Evolutionary conservation across 352 stramenopile genomes (phyloP).

Genomic region (Achlya hypogyna): DNA sequence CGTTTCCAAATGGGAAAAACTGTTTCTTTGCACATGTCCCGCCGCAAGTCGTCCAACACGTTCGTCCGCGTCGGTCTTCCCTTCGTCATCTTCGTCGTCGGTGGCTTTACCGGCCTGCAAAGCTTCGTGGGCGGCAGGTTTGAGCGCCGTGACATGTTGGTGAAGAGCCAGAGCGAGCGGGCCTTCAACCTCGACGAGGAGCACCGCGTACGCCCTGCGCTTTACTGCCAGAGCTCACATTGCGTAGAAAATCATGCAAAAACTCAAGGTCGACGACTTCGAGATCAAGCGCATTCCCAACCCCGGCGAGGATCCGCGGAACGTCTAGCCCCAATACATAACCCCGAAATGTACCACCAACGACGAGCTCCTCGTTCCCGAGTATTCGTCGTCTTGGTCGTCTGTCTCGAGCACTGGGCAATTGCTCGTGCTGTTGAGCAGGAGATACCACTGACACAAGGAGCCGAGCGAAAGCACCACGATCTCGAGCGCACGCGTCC

Average conservation of each 20-base stretch:
- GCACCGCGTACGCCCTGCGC: slow-evolving; percentile 45
- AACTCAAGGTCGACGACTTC: slow-evolving; percentile 73
- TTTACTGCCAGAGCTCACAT: background rate
- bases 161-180: slow-evolving; percentile 77
- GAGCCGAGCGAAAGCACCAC: too few relatives aligned
- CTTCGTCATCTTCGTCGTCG: slow-evolving; percentile 74
- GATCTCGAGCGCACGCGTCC: too few relatives aligned
- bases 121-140: slow-evolving; percentile 82
- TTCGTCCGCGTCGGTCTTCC: slow-evolving; percentile 66
- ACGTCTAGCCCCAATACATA: background rate
- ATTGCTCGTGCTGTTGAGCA: too few relatives aligned
- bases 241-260: slow-evolving; percentile 73
- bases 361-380: too few relatives aligned
- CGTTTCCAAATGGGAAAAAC: too few relatives aligned
- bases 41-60: slow-evolving; percentile 36
- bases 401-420: too few relatives aligned
- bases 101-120: slow-evolving; percentile 60
- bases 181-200: slow-evolving; percentile 80
- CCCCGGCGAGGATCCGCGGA: slow-evolving; percentile 29
- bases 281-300: slow-evolving; percentile 77
- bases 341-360: too few relatives aligned
- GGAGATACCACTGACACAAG: too few relatives aligned
- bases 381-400: too few relatives aligned
- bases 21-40: too few relatives aligned
- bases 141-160: slow-evolving; percentile 61